A percentile compares a stretch with the other conserved stretches of the same genome.
Conservation (phyloP, 176 grass and related monocot species). For the Eremochloa ophiuroides region DNA sequence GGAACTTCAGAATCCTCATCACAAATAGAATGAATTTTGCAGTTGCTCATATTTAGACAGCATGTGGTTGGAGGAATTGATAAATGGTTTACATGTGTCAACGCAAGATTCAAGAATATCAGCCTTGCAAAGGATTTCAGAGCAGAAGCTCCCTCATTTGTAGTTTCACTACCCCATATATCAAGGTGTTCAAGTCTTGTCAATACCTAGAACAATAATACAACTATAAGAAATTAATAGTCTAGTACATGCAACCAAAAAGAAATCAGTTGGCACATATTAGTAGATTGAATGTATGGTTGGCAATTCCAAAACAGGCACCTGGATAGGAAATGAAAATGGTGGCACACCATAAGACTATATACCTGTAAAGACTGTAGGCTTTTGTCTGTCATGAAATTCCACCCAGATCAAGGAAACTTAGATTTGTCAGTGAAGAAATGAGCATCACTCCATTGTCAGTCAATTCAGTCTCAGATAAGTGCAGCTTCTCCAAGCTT, state of each 20-base stretch:
- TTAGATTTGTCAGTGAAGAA: constrained; percentile 54
- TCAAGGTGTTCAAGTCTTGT: constrained; percentile 77
- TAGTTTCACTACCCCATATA: constrained; percentile 79
- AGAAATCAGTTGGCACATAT: neutral
- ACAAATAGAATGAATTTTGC: constrained; percentile 65
- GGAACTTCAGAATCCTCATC: constrained; percentile 23
- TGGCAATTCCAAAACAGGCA: neutral
- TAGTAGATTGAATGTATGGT: neutral
- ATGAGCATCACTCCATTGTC: constrained; percentile 65
- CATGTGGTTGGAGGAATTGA: constrained; percentile 46
- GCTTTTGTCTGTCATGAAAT: constrained; percentile 57
- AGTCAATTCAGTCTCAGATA: constrained; percentile 66
- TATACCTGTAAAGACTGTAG: constrained; percentile 64
- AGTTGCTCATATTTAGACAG: constrained; percentile 81
- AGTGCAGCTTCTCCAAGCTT: constrained; percentile 69
- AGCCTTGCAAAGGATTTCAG: constrained; percentile 59
- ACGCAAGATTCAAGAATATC: constrained; percentile 72
- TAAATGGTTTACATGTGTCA: constrained; percentile 61
- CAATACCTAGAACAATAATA: constrained; percentile 55
- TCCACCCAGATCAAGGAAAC: constrained; percentile 72
- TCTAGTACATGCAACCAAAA: neutral
- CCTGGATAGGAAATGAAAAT: neutral
- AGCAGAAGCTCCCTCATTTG: constrained; percentile 53
- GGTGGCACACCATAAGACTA: neutral
- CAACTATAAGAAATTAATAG: neutral